Base-by-base conservation (phyloP, 108 stramenopile species). In the Discostella pseudostelligera region DNA sequence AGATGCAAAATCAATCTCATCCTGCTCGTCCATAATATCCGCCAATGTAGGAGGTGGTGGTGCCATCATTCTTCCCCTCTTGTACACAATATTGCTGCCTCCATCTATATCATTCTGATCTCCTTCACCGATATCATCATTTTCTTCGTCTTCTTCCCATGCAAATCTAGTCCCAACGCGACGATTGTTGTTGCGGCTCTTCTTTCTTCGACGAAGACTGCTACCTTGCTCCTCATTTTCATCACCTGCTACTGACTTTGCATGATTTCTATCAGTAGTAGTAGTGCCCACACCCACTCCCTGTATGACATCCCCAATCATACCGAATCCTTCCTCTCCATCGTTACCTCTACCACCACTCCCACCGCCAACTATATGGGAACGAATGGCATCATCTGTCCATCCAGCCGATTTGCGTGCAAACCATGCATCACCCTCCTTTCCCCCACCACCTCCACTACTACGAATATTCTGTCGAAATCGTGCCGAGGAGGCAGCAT, bases 1-100 rank as follows among this genome's bases (percentile, higher is more conserved):
- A 9, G 40, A 16, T 51, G 40, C 17, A 76, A 69, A 50, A 59
- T 76, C 63, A 9, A 54, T 37, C 37, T 76, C 43, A 65, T 76
- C 75, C 21, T 69, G 40, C 5, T 76, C 75, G 48, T 76, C 75
- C 75, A 76, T 76, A 8, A 76, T 76, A 65, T 76, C 68, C 11
- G 24, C 7, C 19, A 76, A 7, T 37, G 75, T 69, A 1, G 67
- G 66, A 28, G 74, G 53, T 46, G 49, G 19, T 19, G 21, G 6
- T 40, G 25, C 22, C 43, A 25, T 32, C 63, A 0, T 39, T 17
- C 0, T 49, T 42, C 8, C 36, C 60, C 36, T 56, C 59, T 8
- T 55, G 43, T 1, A 53, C 59, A 9, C 16, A 16, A 0, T 1
- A 19, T 22, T 19, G 14, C 1, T 48, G 0, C 55, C 62, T 17